These are phyloP conservation scores for Musa itinerans DNA, from an alignment of 176 grass and related monocot species.

Conservation along the genomic window DNA sequence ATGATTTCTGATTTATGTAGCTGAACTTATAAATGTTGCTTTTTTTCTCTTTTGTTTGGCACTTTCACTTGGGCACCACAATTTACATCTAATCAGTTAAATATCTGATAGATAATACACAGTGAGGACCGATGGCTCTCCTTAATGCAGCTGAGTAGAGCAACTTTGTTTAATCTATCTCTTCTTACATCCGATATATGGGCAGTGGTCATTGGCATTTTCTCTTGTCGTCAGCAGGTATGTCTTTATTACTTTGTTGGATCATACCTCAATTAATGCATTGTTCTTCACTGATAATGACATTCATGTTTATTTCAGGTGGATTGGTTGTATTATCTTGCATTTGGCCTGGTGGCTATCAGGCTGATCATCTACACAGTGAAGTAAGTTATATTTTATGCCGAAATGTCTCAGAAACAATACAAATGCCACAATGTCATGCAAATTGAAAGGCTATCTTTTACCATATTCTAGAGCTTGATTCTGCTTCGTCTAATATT, in stretches of 20 bases:
- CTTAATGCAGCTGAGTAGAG: slow-evolving; percentile 37
- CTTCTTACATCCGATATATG: slow-evolving; percentile 40
- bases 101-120: not conserved
- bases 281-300: no score
- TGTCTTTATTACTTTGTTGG: no score
- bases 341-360: slow-evolving; percentile 25
- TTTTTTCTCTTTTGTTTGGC: no score
- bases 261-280: no score
- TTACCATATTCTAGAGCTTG: not conserved
- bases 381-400: slow-evolving; percentile 14
- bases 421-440: not conserved
- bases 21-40: no score
- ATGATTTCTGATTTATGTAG: no score
- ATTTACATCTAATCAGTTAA: no score
- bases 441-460: no score
- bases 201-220: slow-evolving; percentile 30
- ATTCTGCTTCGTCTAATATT: not conserved
- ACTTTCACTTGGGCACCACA: no score
- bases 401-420: no score
- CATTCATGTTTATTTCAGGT: slow-evolving; percentile 13
- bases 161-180: slow-evolving; percentile 41
- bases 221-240: slow-evolving; percentile 23
- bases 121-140: not conserved
- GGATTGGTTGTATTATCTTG: slow-evolving; percentile 29
- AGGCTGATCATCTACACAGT: slow-evolving; percentile 31